Conservation (phyloP, 2,329 filamentous ascomycete species). For the Apiospora marii region DNA sequence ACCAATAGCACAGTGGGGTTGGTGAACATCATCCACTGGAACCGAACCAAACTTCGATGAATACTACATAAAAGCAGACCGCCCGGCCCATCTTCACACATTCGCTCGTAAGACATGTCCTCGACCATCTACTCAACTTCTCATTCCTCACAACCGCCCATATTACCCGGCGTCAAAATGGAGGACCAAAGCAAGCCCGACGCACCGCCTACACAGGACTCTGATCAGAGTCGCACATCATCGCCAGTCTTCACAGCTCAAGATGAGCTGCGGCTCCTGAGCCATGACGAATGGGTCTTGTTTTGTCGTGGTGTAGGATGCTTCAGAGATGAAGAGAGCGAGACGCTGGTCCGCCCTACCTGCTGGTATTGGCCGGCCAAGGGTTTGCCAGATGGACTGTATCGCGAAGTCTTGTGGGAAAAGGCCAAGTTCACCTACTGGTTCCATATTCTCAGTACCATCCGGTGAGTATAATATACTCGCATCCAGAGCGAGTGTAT, state of each 20-base stretch:
- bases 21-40: slow-evolving; percentile 9
- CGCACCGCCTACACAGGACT: neutral
- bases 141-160: neutral
- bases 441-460: slow-evolving; percentile 51
- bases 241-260: neutral
- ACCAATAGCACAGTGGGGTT: neutral
- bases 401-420: slow-evolving; percentile 54
- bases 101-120: slow-evolving; percentile 20
- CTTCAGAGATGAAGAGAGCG: slow-evolving; percentile 53
- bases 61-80: neutral
- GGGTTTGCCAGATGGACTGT: slow-evolving; percentile 58
- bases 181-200: neutral
- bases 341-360: slow-evolving; percentile 51
- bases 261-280: slow-evolving; percentile 47
- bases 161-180: slow-evolving; percentile 16
- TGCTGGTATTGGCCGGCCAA: slow-evolving; percentile 54
- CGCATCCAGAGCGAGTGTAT: neutral
- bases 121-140: slow-evolving; percentile 25
- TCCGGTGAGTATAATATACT: slow-evolving; percentile 13
- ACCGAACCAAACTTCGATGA: slow-evolving; percentile 2
- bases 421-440: slow-evolving; percentile 54
- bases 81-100: neutral
- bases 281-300: slow-evolving; percentile 53
- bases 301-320: slow-evolving; percentile 58
- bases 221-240: slow-evolving; percentile 19